Base-by-base conservation (phyloP, 2,329 filamentous ascomycete species). In the Bisporella sp. region DNA sequence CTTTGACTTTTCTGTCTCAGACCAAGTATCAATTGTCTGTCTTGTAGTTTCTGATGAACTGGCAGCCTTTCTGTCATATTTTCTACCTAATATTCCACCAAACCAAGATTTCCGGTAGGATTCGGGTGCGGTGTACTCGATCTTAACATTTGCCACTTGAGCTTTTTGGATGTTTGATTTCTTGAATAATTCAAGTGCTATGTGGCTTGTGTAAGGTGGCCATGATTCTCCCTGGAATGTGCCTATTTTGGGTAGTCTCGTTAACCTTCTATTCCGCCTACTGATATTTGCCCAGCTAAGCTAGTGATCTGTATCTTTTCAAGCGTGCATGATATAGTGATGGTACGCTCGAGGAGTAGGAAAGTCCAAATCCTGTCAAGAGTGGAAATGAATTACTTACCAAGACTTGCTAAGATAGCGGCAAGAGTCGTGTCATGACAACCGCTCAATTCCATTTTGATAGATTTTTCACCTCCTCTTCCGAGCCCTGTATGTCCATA, bases 371-470 rank as follows among this genome's bases (percentile, higher is more conserved):
- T 21, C 21, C 21, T 21, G 21, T 21, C 21, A 21, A 21, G 3
- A 21, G 21, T 21, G 21, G 21, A 21, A 21, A 21, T 21, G 21
- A 21, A 21, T 2, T 21, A 21, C 21, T 21, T 21, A 21, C 21
- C 21, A 5, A 97, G 69, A 57, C 87, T 88, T 12, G 84, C 73
- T 31, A 99, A 72, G 1, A 89, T 73, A 1, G 79, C 87, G 3
- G 89, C 93, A 5, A 99, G 77, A 0, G 93, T 97, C 2, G 93
- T 97, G 64, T 97, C 91, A 68, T 96, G 91, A 63, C 91, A 96
- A 32, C 91, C 91, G 57, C 82, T 87, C 62, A 97, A 72, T 12
- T 82, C 85, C 57, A 97, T 84, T 55, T 84, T 86, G 61, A 93
- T 76, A 31, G 70, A 66, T 35, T 68, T 73, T 57, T 76, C 73